A percentile compares a stretch with the other conserved stretches of the same genome.
These are phyloP conservation scores for Penicillium occitanis DNA, from an alignment of 2,329 filamentous ascomycete species.

Conservation along the genomic window DNA sequence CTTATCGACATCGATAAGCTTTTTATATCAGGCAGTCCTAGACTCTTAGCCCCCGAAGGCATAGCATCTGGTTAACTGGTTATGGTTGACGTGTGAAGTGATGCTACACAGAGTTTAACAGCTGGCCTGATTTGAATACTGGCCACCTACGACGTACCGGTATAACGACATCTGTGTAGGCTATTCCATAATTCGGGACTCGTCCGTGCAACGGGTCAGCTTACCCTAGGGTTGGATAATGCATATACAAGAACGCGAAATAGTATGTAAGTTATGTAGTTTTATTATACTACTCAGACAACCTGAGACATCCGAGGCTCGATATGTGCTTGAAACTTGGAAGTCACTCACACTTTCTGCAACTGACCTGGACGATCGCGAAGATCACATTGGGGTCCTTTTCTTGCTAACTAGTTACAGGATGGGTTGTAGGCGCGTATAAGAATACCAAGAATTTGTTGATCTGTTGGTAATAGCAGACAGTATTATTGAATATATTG, in stretches of 20 bases:
- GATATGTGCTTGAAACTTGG: background rate
- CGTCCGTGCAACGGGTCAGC: background rate
- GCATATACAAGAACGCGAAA: too few relatives aligned
- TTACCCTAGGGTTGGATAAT: background rate
- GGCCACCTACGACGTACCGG: background rate
- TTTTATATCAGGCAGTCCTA: too few relatives aligned
- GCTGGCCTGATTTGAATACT: background rate
- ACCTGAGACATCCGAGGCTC: background rate
- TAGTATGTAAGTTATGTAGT: too few relatives aligned
- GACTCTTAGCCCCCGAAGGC: background rate
- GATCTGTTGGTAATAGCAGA: background rate
- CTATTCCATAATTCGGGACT: background rate
- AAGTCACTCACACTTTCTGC: background rate
- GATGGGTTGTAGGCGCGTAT: background rate
- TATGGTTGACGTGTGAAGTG: background rate
- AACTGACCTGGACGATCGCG: background rate
- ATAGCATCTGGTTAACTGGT: background rate
- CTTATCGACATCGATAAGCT: conserved; percentile 8
- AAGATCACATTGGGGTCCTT: conserved; percentile 4
- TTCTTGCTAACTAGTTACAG: background rate
- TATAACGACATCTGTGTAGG: background rate
- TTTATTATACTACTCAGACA: background rate
- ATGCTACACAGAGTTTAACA: background rate
- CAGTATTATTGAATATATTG: background rate
- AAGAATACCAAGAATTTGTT: background rate